Percentiles rank a stretch among this genome's conserved stretches.
phyloP scores from a whole-genome alignment of 2,329 filamentous ascomycete species.

The Pseudogymnoascus destructans region DNA sequence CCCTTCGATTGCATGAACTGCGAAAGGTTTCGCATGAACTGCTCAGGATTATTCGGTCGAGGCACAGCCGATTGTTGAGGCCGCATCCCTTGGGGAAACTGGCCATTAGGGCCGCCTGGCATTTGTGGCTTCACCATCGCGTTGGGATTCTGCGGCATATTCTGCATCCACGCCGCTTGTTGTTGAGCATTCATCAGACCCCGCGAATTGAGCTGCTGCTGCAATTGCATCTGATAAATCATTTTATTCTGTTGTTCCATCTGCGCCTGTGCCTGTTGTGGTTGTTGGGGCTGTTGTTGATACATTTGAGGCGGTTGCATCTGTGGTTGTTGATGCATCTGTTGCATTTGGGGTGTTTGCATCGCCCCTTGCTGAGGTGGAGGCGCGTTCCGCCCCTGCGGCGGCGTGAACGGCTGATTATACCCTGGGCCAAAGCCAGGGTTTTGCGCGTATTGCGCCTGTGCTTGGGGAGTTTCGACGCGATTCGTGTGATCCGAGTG shows the following conservation, averaged over 20 bases:
- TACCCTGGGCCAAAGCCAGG: constrained; percentile 43
- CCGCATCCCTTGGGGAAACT: constrained; percentile 38
- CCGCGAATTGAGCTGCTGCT: constrained; percentile 59
- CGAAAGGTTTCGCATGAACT: constrained; percentile 63
- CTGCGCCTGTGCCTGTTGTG: constrained; percentile 36
- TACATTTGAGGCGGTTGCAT: constrained; percentile 17
- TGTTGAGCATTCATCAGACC: constrained; percentile 25
- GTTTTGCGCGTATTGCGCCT: constrained; percentile 55
- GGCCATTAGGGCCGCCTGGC: constrained; percentile 40
- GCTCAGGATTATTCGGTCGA: constrained; percentile 43
- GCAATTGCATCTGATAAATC: constrained; percentile 71
- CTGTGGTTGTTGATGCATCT: constrained; percentile 27
- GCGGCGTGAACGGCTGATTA: constrained; percentile 41
- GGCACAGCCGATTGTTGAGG: constrained; percentile 35
- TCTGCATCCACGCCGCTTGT: constrained; percentile 24
- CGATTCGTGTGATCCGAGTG: constrained; percentile 59
- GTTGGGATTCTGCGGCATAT: constrained; percentile 30
- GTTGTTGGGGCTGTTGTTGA: constrained; percentile 24
- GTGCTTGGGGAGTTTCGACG: constrained; percentile 58
- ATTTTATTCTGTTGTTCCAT: constrained; percentile 64
- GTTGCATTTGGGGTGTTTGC: constrained; percentile 32
- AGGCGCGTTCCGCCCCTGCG: constrained; percentile 39
- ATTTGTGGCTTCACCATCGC: constrained; percentile 32
- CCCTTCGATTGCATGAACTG: constrained; percentile 66
- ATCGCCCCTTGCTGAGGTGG: constrained; percentile 36